Conservation (phyloP, 139 green algal species). For the Volvox reticuliferus region DNA sequence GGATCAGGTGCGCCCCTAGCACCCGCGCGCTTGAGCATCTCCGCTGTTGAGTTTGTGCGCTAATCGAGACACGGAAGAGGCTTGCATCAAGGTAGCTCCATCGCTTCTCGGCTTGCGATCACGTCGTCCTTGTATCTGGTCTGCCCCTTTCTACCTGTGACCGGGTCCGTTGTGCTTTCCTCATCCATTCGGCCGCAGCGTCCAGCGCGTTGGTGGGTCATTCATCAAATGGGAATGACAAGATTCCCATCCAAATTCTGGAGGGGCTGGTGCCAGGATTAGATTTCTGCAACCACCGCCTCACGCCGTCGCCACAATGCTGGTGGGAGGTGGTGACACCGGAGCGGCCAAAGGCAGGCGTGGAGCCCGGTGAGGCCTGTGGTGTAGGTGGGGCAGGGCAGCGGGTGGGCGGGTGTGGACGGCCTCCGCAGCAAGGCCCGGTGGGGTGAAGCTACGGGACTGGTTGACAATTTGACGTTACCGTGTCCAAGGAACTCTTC, state of each 20-base stretch:
- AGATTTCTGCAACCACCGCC: conserved; percentile 90
- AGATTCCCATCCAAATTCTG: conserved; percentile 63
- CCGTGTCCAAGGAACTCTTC: too few species aligned
- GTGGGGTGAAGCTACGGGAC: too few species aligned
- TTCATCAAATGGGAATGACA: conserved; percentile 17
- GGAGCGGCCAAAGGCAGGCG: background rate
- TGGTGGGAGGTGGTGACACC: conserved; percentile 68
- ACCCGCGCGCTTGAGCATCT: background rate
- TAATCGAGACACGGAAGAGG: too few species aligned
- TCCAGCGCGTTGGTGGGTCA: conserved; percentile 18
- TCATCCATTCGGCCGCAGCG: background rate
- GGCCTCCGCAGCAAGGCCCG: too few species aligned
- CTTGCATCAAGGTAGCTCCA: too few species aligned
- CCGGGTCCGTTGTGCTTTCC: too few species aligned
- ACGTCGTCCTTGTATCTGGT: too few species aligned
- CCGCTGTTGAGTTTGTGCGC: too few species aligned
- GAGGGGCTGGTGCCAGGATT: conserved; percentile 88
- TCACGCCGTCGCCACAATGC: conserved; percentile 43
- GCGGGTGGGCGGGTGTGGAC: background rate
- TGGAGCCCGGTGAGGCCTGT: background rate
- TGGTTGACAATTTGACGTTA: too few species aligned
- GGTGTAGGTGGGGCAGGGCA: background rate
- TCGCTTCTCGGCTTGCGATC: too few species aligned
- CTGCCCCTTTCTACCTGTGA: too few species aligned
- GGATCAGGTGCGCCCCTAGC: conserved; percentile 33